phyloP scores from a whole-genome alignment of 1,139 yeast species.

The Saccharomyces hybrid region DNA sequence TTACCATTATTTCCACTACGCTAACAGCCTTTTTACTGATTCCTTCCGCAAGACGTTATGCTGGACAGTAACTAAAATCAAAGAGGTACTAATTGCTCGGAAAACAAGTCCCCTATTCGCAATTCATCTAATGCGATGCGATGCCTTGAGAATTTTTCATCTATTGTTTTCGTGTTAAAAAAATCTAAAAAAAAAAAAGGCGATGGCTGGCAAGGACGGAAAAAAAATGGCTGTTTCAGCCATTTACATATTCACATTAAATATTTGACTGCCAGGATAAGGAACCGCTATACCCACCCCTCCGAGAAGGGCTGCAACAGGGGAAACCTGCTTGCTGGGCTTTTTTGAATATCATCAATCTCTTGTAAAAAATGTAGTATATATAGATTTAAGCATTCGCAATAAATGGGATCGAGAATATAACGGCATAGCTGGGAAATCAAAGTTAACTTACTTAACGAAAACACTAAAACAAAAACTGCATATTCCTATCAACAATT shows the following conservation, averaged over 20 bases:
- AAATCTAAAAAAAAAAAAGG: background rate
- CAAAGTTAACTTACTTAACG: background rate
- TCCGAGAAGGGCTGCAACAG: background rate
- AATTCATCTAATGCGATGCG: background rate
- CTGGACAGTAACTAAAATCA: background rate
- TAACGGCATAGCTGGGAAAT: background rate
- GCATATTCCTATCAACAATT: background rate
- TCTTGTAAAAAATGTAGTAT: background rate
- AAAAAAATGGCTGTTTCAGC: background rate
- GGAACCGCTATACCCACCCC: background rate
- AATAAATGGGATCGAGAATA: background rate
- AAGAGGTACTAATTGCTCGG: background rate
- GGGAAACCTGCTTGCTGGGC: background rate
- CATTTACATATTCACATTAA: background rate
- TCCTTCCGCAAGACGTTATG: background rate
- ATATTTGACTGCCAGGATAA: background rate
- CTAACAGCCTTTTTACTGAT: background rate
- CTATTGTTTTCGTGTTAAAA: background rate
- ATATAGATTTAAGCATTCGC: background rate
- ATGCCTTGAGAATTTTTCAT: background rate
- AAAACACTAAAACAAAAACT: background rate
- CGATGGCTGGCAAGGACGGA: background rate
- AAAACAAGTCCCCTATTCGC: background rate
- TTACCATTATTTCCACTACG: conserved; percentile 6
- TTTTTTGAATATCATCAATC: background rate